Conservation (phyloP, 2,329 filamentous ascomycete genomes). For the Pyricularia grisea region DNA sequence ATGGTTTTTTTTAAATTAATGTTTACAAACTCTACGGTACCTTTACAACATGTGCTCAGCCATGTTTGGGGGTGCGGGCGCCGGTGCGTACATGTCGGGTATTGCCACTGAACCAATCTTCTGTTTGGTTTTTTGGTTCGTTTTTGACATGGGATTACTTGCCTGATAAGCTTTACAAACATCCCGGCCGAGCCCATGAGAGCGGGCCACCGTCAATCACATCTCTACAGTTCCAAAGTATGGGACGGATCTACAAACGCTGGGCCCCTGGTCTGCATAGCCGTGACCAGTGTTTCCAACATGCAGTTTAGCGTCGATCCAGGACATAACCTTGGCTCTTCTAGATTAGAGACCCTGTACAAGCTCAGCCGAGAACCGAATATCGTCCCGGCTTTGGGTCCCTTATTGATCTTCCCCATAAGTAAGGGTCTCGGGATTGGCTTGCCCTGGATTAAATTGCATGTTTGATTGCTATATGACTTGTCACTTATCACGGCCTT, state of each 20-base stretch:
- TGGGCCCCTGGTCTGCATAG: neutral
- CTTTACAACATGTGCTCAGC: neutral
- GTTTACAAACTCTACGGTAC: neutral
- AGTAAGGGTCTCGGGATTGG: neutral
- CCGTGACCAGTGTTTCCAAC: neutral
- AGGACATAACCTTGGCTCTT: neutral
- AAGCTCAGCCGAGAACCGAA: neutral
- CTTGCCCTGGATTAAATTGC: neutral
- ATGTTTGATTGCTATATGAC: neutral
- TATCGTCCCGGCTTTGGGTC: neutral
- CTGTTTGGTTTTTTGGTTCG: neutral
- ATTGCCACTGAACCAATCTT: neutral
- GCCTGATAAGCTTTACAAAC: neutral
- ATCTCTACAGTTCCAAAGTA: neutral
- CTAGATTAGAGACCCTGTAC: neutral
- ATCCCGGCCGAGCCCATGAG: neutral
- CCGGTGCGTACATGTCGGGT: neutral
- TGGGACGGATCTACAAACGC: neutral
- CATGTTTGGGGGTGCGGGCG: neutral
- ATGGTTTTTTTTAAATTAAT: neutral
- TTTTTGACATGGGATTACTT: neutral
- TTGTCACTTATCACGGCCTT: neutral
- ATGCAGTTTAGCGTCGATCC: neutral
- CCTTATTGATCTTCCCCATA: neutral
- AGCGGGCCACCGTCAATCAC: neutral